Conservation (phyloP, 1,284 basidiomycete species). For the Prillingera fragicola region DNA sequence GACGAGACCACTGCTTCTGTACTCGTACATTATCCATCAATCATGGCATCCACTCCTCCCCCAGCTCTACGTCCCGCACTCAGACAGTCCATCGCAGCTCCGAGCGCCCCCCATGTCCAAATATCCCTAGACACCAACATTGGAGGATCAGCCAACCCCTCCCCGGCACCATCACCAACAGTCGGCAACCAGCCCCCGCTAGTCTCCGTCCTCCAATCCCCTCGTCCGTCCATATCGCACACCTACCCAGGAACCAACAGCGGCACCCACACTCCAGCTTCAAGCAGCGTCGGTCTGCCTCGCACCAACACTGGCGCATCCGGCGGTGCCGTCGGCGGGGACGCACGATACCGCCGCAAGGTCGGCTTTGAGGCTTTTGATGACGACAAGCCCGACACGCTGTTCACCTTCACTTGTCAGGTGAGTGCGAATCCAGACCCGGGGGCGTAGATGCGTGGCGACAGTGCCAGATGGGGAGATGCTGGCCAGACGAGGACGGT, state of each 20-base stretch:
- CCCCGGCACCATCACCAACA: neutral
- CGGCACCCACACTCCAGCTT: slow-evolving; percentile 1
- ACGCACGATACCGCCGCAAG: slow-evolving; percentile 67
- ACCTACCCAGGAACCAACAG: neutral
- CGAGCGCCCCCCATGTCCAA: neutral
- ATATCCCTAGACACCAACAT: too few relatives aligned
- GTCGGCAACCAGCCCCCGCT: neutral
- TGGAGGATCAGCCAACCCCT: too few relatives aligned
- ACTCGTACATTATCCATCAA: neutral
- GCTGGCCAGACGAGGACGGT: too few relatives aligned
- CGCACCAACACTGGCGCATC: slow-evolving; percentile 12
- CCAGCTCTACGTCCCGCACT: neutral
- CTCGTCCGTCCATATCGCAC: slow-evolving; percentile 1
- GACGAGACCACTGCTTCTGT: too few relatives aligned
- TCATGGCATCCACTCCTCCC: neutral
- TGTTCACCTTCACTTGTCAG: slow-evolving; percentile 51
- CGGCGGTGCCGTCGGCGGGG: slow-evolving; percentile 9
- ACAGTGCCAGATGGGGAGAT: too few relatives aligned
- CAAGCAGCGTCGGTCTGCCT: slow-evolving; percentile 8
- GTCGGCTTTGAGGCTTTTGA: slow-evolving; percentile 78
- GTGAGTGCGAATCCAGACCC: slow-evolving; percentile 29
- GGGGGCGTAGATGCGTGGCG: too few relatives aligned
- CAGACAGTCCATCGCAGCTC: neutral
- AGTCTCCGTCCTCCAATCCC: slow-evolving; percentile 1
- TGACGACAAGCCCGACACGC: slow-evolving; percentile 55